These are phyloP conservation scores for Phialophora macrospora DNA, from an alignment of 2,329 filamentous ascomycete species.

Conservation along the genomic window DNA sequence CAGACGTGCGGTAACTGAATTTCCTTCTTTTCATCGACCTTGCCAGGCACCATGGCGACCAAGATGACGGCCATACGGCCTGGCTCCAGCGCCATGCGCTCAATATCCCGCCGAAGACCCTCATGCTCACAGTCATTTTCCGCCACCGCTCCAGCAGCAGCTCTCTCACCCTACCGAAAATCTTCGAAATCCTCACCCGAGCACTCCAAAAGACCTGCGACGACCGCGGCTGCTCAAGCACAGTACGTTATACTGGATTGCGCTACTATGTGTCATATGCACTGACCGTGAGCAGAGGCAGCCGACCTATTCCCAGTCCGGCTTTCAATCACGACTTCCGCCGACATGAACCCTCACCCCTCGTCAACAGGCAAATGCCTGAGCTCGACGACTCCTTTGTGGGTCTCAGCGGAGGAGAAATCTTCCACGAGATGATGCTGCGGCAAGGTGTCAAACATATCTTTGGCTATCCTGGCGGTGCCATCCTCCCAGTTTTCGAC, in stretches of 20 bases:
- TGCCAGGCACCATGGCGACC: constrained; percentile 35
- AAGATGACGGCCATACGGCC: constrained; percentile 58
- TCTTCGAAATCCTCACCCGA: constrained; percentile 44
- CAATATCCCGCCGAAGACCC: constrained; percentile 51
- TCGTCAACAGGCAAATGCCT: constrained; percentile 63
- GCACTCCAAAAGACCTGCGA: constrained; percentile 51
- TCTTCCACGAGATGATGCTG: constrained; percentile 99
- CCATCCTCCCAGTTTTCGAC: constrained; percentile 97
- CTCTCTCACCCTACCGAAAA: constrained; percentile 54
- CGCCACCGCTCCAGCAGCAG: constrained; percentile 49
- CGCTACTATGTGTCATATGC: constrained; percentile 24
- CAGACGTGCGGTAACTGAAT: not conserved
- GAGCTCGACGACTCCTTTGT: constrained; percentile 91
- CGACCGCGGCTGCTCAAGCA: constrained; percentile 56
- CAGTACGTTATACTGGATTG: constrained; percentile 53
- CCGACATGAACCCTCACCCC: constrained; percentile 69
- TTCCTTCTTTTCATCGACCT: constrained; percentile 5
- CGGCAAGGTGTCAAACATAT: constrained; percentile 89
- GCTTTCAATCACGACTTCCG: constrained; percentile 60
- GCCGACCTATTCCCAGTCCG: constrained; percentile 66
- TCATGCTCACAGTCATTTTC: constrained; percentile 52
- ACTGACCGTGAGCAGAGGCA: constrained; percentile 51
- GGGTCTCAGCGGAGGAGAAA: constrained; percentile 91
- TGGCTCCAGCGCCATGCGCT: constrained; percentile 55
- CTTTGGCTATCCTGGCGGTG: constrained; percentile 91